Percentiles rank a stretch among this genome's conserved stretches.
Evolutionary conservation across 2,329 filamentous ascomycete genomes (phyloP).

Genomic region (Dactylellina haptotyla): DNA sequence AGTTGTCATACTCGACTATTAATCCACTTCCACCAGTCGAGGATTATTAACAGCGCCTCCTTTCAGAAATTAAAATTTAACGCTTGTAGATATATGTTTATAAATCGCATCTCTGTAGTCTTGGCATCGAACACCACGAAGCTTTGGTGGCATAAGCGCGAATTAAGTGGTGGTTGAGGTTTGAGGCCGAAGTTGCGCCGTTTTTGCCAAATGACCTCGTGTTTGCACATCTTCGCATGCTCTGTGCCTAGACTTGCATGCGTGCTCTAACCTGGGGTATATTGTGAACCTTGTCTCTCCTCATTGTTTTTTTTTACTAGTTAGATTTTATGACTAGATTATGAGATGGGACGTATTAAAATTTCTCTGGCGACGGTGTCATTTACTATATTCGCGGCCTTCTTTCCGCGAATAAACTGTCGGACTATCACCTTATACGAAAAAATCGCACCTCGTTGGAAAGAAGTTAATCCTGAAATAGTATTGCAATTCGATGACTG

Average conservation of each 20-base stretch:
- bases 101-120: not conserved
- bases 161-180: not conserved
- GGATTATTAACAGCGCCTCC: too few species aligned
- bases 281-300: too few species aligned
- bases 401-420: not conserved
- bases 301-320: too few species aligned
- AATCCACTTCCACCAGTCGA: too few species aligned
- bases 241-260: not conserved
- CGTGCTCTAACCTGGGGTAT: too few species aligned
- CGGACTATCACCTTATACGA: not conserved
- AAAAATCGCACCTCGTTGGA: not conserved
- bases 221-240: not conserved
- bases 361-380: not conserved
- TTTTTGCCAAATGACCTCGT: not conserved
- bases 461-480: not conserved
- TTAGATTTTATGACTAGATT: too few species aligned
- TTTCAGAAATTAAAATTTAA: not conserved
- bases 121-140: not conserved
- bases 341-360: not conserved
- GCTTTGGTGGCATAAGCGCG: too few species aligned
- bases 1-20: too few species aligned
- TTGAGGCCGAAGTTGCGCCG: not conserved
- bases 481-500: conserved; percentile 13
- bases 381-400: not conserved
- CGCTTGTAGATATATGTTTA: not conserved